Percentiles rank a stretch among this genome's conserved stretches.
These are phyloP conservation scores for Musa balbisiana DNA, from an alignment of 202 grass and related monocot species.

Conservation along the genomic window DNA sequence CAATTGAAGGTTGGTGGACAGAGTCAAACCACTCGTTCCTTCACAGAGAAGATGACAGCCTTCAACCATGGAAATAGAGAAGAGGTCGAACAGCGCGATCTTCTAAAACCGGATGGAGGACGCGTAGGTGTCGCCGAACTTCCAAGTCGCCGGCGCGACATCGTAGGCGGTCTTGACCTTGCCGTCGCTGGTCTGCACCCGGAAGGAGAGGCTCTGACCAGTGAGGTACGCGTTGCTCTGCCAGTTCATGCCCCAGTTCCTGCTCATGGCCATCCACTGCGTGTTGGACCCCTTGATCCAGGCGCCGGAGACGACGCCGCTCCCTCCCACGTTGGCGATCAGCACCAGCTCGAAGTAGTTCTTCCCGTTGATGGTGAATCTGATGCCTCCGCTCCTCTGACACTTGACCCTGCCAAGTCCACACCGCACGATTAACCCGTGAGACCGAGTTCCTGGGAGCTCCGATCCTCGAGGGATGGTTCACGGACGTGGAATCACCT, in stretches of 20 bases:
- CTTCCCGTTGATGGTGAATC: conserved; percentile 49
- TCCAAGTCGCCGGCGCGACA: neutral
- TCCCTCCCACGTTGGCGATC: conserved; percentile 49
- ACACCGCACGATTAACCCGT: no score
- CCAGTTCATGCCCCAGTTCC: conserved; percentile 69
- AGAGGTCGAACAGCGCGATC: neutral
- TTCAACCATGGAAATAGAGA: no score
- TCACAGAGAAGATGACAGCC: no score
- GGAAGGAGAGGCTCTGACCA: conserved; percentile 56
- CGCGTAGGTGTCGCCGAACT: neutral
- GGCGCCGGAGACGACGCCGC: conserved; percentile 41
- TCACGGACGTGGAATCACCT: conserved; percentile 21
- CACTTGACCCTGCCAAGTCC: conserved; percentile 30
- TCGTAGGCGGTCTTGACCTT: neutral
- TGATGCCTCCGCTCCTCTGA: conserved; percentile 31
- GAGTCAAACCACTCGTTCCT: no score
- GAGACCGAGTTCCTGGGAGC: neutral
- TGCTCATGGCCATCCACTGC: conserved; percentile 47
- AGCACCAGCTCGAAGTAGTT: conserved; percentile 56
- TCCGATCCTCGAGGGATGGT: no score
- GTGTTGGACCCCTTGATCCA: conserved; percentile 44
- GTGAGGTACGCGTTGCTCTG: conserved; percentile 49
- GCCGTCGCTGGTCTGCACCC: neutral
- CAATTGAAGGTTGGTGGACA: no score
- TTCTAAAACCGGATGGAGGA: conserved; percentile 2